Base-by-base conservation (phyloP, 805 yeast species). In the Yarrowia phangngaensis region DNA sequence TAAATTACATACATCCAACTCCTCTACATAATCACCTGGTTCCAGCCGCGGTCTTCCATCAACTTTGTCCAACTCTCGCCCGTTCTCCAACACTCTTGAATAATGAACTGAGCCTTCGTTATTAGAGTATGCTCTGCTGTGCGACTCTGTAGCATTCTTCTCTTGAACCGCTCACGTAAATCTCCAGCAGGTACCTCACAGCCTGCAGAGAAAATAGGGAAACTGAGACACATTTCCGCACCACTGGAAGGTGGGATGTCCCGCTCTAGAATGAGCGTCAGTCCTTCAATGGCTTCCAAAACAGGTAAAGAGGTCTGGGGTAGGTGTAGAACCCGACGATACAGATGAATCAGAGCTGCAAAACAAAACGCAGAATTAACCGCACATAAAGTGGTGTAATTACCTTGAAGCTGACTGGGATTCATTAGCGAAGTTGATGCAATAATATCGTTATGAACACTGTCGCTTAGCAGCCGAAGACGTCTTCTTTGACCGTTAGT, bases 151-250 rank as follows among this genome's bases (percentile, higher is more conserved):
- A 29, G 4, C 48, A 41, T 41, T 1, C 80, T 64, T 9, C 59
- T 55, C 17, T 61, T 52, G 53, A 71, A 72, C 19, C 69, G 62
- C n/a, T 58, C 55, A 22, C 76, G 59, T 49, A 62, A 56, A 2
- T 55, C 55, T 1, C 60, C 60, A 50, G 74, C 70, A 11, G 66
- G 53, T 6, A 74, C 69, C 54, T 80, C 85, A 60, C 82, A 76
- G 14, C 77, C 85, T 16, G 79, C 76, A 20, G 79, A 69, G 53
- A 79, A 76, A 4, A 72, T 62, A 14, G 80, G 76, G 51, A 79
- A 74, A 5, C 77, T 66, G 41, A 78, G 62, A 58, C 83, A 77
- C 4, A 77, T 64, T 51, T 78, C 80, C 4, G 78, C 76, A 0
- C 78, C 70, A 2, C 76, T 65, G 8, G 69, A 66, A 5, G 70